These are phyloP conservation scores for Thielaviopsis populi DNA, from an alignment of 2,329 filamentous ascomycete genomes.

Conservation along the genomic window DNA sequence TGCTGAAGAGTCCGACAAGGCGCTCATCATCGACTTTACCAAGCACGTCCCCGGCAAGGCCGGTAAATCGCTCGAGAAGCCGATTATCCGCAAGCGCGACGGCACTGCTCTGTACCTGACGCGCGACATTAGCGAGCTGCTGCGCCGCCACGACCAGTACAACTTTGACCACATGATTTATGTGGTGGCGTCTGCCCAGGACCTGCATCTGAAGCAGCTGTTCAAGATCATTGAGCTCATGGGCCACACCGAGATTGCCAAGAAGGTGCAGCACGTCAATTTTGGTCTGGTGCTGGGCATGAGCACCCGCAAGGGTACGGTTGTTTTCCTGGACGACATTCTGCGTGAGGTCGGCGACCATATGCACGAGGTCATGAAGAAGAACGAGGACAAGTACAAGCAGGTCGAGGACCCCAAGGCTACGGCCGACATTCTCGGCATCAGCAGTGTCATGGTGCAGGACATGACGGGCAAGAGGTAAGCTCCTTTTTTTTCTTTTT, in stretches of 20 bases:
- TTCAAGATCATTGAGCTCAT: conserved; percentile 65
- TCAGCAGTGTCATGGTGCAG: conserved; percentile 93
- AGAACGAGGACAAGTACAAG: conserved; percentile 77
- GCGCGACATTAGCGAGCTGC: conserved; percentile 59
- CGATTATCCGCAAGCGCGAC: conserved; percentile 57
- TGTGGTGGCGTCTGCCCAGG: conserved; percentile 57
- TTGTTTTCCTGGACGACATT: conserved; percentile 60
- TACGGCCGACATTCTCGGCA: conserved; percentile 77
- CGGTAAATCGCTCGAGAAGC: conserved; percentile 54
- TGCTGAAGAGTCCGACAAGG: conserved; percentile 55
- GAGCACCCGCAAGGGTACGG: conserved; percentile 57
- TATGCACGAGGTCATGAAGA: conserved; percentile 96
- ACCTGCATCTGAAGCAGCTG: conserved; percentile 56
- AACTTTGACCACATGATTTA: conserved; percentile 69
- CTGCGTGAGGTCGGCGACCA: conserved; percentile 70
- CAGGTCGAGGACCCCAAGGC: conserved; percentile 73
- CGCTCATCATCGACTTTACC: conserved; percentile 56
- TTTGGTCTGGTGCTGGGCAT: conserved; percentile 59
- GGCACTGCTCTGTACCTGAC: conserved; percentile 66
- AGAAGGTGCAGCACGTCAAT: conserved; percentile 58
- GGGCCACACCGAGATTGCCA: conserved; percentile 50
- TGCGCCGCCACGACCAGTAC: conserved; percentile 48
- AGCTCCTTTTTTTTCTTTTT: too few species aligned
- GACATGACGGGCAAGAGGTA: conserved; percentile 81
- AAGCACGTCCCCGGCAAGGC: conserved; percentile 51